phyloP scores from a whole-genome alignment of 441 rosid species.

The Populus trichocarpa region DNA sequence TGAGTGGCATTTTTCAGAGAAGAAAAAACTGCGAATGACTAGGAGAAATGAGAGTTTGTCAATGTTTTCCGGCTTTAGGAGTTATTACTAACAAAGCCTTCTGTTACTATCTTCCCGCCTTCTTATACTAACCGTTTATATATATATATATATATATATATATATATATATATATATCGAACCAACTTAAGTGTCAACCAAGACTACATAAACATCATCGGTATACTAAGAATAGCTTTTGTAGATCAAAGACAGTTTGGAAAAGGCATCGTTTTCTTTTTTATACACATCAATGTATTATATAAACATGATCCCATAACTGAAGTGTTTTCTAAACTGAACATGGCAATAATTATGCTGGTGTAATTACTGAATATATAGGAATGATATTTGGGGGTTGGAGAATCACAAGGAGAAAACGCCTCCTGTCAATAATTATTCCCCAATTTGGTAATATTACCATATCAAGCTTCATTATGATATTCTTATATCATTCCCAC shows the following conservation, averaged over 20 bases:
- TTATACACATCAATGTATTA: neutral
- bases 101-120: neutral
- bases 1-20: conserved; percentile 1
- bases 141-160: no score
- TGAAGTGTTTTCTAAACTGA: neutral
- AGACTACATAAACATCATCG: no score
- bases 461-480: neutral
- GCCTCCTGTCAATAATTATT: neutral
- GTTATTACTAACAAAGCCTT: neutral
- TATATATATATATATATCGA: no score
- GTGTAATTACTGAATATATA: neutral
- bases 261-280: neutral
- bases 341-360: neutral
- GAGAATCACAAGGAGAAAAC: neutral
- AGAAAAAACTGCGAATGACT: conserved; percentile 6
- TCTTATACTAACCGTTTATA: neutral
- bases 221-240: neutral
- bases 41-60: conserved; percentile 24
- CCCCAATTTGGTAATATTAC: neutral
- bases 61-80: conserved; percentile 22
- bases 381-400: neutral
- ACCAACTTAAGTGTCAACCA: no score
- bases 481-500: neutral
- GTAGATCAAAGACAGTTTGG: neutral
- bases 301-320: no score